Conservation (phyloP, 768 basidiomycete genomes). For the Amanita phalloides region DNA sequence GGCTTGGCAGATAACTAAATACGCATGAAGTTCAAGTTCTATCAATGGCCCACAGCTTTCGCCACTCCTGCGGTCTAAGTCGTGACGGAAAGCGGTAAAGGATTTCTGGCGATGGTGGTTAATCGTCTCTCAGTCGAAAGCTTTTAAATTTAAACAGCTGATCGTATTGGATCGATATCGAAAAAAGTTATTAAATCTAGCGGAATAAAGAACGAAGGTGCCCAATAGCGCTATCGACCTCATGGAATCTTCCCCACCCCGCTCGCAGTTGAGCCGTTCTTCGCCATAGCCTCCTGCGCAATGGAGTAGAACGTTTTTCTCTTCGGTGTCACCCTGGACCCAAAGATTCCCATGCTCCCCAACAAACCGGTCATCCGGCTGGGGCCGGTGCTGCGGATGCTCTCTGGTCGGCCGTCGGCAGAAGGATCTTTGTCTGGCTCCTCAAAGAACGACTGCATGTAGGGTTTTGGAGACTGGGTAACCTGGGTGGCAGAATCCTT, state of each 20-base stretch:
- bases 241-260: background rate
- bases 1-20: no score
- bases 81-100: no score
- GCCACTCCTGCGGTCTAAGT: no score
- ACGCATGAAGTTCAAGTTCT: no score
- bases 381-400: background rate
- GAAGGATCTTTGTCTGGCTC: background rate
- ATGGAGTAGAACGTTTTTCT: conserved; percentile 1
- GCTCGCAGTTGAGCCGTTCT: background rate
- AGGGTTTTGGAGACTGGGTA: background rate
- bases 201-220: background rate
- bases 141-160: background rate
- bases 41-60: no score
- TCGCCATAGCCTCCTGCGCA: background rate
- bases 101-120: background rate
- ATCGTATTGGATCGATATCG: background rate
- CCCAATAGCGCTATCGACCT: background rate
- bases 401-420: conserved; percentile 1
- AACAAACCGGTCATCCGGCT: background rate
- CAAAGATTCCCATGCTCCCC: background rate
- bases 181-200: background rate
- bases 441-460: background rate
- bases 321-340: background rate
- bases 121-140: background rate
- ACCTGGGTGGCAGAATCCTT: background rate